These are phyloP conservation scores for Tuctoria greenei DNA, from an alignment of 176 grass and related monocot species.

Conservation along the genomic window DNA sequence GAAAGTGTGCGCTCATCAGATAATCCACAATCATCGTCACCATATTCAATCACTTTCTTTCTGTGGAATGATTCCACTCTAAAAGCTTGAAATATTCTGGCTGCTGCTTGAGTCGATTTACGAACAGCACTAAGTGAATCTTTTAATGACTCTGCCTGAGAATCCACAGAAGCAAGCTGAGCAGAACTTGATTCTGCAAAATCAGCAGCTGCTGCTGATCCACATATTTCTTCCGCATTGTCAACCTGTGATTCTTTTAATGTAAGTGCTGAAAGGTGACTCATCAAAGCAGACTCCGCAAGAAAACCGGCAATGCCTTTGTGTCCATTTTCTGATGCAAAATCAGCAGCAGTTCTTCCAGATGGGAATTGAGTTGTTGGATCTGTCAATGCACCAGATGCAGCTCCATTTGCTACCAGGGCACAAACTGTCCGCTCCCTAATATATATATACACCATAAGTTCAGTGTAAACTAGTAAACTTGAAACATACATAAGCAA, in stretches of 20 bases:
- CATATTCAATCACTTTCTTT: slow-evolving; percentile 86
- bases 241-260: slow-evolving; percentile 67
- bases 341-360: slow-evolving; percentile 93
- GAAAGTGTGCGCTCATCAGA: slow-evolving; percentile 79
- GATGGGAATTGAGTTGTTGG: slow-evolving; percentile 74
- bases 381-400: slow-evolving; percentile 80
- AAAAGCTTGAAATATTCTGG: slow-evolving; percentile 97
- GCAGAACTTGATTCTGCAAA: slow-evolving; percentile 40
- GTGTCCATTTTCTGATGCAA: slow-evolving; percentile 93
- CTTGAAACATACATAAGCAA: neutral
- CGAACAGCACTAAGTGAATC: slow-evolving; percentile 88
- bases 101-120: slow-evolving; percentile 95
- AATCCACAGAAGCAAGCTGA: slow-evolving; percentile 48
- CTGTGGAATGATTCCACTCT: slow-evolving; percentile 95
- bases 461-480: neutral
- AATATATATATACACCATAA: slow-evolving; percentile 32
- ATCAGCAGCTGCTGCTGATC: slow-evolving; percentile 28
- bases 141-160: slow-evolving; percentile 66
- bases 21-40: slow-evolving; percentile 73
- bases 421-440: slow-evolving; percentile 73
- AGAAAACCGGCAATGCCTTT: slow-evolving; percentile 97
- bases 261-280: slow-evolving; percentile 76
- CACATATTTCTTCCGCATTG: slow-evolving; percentile 51
- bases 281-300: slow-evolving; percentile 94
- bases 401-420: slow-evolving; percentile 75